These are phyloP conservation scores for Aristolochia fimbriata DNA, from an alignment of 164 flowering plant species.

Conservation along the genomic window DNA sequence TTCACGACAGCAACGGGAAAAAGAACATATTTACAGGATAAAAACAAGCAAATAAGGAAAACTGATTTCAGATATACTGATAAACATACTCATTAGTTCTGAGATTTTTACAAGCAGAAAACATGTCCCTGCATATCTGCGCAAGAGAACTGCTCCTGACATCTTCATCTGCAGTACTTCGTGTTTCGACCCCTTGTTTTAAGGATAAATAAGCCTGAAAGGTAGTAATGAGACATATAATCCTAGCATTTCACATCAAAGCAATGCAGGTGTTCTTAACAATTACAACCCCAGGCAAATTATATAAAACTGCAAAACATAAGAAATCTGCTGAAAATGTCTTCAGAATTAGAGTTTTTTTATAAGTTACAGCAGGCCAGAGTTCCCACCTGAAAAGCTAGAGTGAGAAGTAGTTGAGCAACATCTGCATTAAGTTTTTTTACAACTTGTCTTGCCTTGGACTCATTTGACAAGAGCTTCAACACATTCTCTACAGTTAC, in stretches of 20 bases:
- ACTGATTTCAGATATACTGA: neutral
- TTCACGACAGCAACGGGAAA: neutral
- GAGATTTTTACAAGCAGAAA: conserved; percentile 51
- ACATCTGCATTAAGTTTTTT: conserved; percentile 47
- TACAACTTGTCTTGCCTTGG: conserved; percentile 31
- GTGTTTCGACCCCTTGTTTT: conserved; percentile 8
- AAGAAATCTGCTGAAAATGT: no score
- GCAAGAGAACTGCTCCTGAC: conserved; percentile 20
- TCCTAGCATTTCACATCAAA: no score
- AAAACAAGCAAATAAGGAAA: neutral
- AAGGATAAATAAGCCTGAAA: conserved; percentile 23
- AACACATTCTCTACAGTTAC: conserved; percentile 43
- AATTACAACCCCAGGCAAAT: no score
- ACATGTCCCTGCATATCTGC: conserved; percentile 39
- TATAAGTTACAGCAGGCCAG: neutral
- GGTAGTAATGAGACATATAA: neutral
- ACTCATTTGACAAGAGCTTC: conserved; percentile 40
- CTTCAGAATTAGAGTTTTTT: no score
- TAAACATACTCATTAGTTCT: conserved; percentile 37
- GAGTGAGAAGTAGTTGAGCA: conserved; percentile 57
- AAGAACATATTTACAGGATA: neutral
- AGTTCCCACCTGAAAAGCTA: conserved; percentile 67
- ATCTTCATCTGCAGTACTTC: conserved; percentile 12
- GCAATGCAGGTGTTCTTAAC: no score
- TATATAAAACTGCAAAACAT: no score